A percentile compares a stretch with the other conserved stretches of the same genome.
These are phyloP conservation scores for Phyllosticta citriasiana DNA, from an alignment of 2,329 filamentous ascomycete genomes.

Conservation along the genomic window DNA sequence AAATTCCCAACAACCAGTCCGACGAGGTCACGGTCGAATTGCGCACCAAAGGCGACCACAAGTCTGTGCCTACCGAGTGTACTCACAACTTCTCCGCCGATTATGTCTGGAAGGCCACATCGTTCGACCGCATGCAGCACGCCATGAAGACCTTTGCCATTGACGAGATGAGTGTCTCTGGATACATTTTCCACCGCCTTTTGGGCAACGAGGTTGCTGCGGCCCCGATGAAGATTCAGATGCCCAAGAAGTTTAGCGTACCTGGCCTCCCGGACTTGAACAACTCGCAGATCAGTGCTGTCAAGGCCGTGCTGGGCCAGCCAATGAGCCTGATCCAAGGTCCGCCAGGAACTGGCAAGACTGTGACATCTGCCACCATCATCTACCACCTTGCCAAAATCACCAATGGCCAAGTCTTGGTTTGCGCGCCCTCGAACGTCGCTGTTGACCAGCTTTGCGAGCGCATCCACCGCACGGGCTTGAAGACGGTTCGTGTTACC, in stretches of 20 bases:
- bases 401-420: conserved; percentile 86
- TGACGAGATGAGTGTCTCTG: conserved; percentile 95
- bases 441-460: conserved; percentile 97
- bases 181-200: conserved; percentile 96
- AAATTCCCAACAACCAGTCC: conserved; percentile 98
- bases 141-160: conserved; percentile 99
- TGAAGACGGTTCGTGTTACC: conserved; percentile 96
- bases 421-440: conserved; percentile 96
- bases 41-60: conserved; percentile 89
- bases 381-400: conserved; percentile 97
- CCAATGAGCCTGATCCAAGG: conserved; percentile 94
- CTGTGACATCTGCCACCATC: conserved; percentile 94
- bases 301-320: conserved; percentile 88
- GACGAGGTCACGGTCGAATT: conserved; percentile 95
- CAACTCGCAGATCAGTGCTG: conserved; percentile 88
- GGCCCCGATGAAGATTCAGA: conserved; percentile 87
- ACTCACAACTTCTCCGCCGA: conserved; percentile 97
- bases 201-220: conserved; percentile 91
- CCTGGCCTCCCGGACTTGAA: conserved; percentile 92
- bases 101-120: conserved; percentile 99
- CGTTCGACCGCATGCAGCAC: conserved; percentile 97
- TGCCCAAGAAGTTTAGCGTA: conserved; percentile 95
- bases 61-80: conserved; percentile 89
- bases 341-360: conserved; percentile 94
- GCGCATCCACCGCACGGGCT: conserved; percentile 83